Base-by-base conservation (phyloP, 129 eudicot species). In the Kitagawia praeruptora region DNA sequence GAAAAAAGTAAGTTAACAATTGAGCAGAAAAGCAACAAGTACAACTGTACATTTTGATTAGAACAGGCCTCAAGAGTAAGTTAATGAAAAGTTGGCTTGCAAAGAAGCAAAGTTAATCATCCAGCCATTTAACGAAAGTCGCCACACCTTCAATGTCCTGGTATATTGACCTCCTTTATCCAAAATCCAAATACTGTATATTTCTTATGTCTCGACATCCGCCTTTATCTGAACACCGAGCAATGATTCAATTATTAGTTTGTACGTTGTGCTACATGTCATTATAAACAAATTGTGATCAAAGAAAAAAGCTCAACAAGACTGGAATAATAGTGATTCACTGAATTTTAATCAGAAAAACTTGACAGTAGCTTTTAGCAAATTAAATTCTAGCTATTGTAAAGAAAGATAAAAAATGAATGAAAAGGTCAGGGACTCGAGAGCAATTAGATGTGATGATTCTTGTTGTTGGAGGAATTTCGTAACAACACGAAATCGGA, bases 41-140 rank as follows among this genome's bases (percentile, higher is more conserved):
- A 61, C 69, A 23, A 11, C 69, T 21, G 28, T 61, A 12, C 69
- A n/a, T 6, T 23, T 61, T 21, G 34, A 8, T 61, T 9, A n/a
- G 14, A 7, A 61, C 28, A n/a, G 14, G n/a, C 34, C 34, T 21
- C 0, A n/a, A 61, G 31, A n/a, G 34, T n/a, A 23, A 61, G 34
- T 25, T 61, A 9, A 2, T 61, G 27, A 27, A 25, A 25, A n/a
- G 28, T 8, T 27, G 5, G 37, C 98, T 89, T 86, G 90, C 98
- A 75, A 94, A 96, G 78, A 91, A 94, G 83, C 92, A 83, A 56
- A 94, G 97, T 72, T 94, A 96, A 77, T 94, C 98, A 82, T 94
- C 98, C 3, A 94, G 92, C 98, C 98, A 94, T 80, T 94, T 94
- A 66, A 92, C 97, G 80, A 94, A 94, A 23, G 91, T 91, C 56